Base-by-base conservation (phyloP, 2,329 filamentous ascomycete species). In the Ascochyta rabiei region DNA sequence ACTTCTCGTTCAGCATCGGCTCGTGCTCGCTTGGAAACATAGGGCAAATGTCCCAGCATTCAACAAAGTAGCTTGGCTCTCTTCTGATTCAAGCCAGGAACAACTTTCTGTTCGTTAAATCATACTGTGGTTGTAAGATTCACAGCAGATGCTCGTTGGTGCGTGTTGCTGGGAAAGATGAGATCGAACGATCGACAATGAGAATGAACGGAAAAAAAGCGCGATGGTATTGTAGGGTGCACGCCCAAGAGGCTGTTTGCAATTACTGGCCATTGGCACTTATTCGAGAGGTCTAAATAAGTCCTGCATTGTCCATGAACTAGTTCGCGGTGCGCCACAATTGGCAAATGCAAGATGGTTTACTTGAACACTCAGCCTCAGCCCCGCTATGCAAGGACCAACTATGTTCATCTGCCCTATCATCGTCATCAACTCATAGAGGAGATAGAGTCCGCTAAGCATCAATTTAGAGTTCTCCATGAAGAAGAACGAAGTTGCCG, bases 341-440 rank as follows among this genome's bases (percentile, higher is more conserved):
- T 49, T 42, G 60, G 63, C 33, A 48, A 65, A 66, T 61, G 52
- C 40, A 41, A 8, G 23, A 45, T 28, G 34, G 41, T 45, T 49
- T 62, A 61, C 46, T 38, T 40, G 47, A 24, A 47, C 56, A 43
- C 59, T 56, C 52, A 60, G 56, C 55, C 58, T 65, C 60, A 67
- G 63, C 63, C 60, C 63, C 49, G 48, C 53, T 39, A 19, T 15
- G 40, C 31, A 31, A 46, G 41, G 38, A 42, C 53, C 53, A 50
- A 56, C 47, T 21, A 19, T 30, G 19, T n/a, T 13, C 13, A 48
- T 37, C 41, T 41, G 40, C 9, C 40, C 28, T 45, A 26, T 41
- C 34, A 12, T 16, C 21, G 18, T 16, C 28, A 23, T 30, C 16
- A 12, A 6, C 9, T 28, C 16, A 15, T 12, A 31, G n/a, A 19